Conservation (phyloP, 495 filamentous ascomycete species). For the Stereocaulon alpinum region DNA sequence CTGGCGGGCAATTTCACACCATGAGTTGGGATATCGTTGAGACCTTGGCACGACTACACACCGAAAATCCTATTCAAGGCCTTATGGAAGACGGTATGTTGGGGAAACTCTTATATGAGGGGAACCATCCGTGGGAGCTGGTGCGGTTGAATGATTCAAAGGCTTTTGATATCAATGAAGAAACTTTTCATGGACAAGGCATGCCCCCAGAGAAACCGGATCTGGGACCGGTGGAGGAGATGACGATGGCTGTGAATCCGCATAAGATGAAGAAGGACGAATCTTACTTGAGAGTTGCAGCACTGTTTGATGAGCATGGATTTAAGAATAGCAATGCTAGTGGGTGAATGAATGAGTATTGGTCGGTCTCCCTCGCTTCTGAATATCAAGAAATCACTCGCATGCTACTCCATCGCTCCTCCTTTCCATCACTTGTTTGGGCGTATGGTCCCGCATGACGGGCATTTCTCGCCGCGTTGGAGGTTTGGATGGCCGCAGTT, state of each 20-base stretch:
- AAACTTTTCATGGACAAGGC: background rate
- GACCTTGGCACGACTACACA: background rate
- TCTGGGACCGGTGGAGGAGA: background rate
- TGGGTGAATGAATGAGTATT: no score
- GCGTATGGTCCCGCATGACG: no score
- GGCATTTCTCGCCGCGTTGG: no score
- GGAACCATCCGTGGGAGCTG: background rate
- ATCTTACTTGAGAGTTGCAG: conserved; percentile 2
- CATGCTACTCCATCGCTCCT: no score
- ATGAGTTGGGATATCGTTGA: conserved; percentile 10
- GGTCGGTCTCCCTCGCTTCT: no score
- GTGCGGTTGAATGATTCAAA: background rate
- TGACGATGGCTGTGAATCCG: conserved; percentile 2
- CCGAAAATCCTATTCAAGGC: background rate
- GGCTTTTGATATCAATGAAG: conserved; percentile 6
- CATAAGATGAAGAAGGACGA: conserved; percentile 16
- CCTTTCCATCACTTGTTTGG: no score
- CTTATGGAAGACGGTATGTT: conserved; percentile 6
- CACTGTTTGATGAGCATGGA: background rate
- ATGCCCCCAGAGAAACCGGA: background rate
- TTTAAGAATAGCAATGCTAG: background rate
- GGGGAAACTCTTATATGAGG: conserved; percentile 3
- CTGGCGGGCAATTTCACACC: conserved; percentile 15
- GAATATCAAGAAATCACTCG: no score
- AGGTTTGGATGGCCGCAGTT: no score